Evolutionary conservation across 1,284 basidiomycete species (phyloP).

Genomic region (Apiotrichum montevideense): DNA sequence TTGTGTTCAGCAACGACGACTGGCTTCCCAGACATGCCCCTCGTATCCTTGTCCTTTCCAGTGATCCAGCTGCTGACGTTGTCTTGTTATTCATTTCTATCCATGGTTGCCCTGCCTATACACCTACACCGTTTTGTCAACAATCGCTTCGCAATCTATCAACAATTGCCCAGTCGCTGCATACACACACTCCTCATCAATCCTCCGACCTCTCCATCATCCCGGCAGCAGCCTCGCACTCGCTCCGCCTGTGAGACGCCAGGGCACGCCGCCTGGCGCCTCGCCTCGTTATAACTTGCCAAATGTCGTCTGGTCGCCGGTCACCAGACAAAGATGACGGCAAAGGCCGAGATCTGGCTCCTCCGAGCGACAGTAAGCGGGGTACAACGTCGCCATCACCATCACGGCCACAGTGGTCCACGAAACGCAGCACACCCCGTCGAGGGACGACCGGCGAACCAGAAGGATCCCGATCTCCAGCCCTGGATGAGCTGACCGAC

Average conservation of each 20-base stretch:
- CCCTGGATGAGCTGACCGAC: conserved; percentile 7
- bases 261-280: background rate
- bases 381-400: background rate
- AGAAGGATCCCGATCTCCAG: background rate
- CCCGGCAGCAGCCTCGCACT: background rate
- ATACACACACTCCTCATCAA: background rate
- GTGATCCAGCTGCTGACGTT: no score
- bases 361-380: background rate
- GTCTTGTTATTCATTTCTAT: no score
- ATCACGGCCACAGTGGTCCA: background rate
- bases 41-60: no score
- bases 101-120: no score
- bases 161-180: no score
- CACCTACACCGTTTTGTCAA: no score
- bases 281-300: background rate
- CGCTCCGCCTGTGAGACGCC: background rate
- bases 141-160: no score
- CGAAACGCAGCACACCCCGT: background rate
- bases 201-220: background rate
- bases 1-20: no score
- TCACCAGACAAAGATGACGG: background rate
- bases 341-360: background rate
- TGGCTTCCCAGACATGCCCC: no score
- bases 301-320: background rate
- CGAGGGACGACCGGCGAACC: background rate